Conservation (phyloP, 1,284 basidiomycete genomes). For the Rhodotorula sp. region DNA sequence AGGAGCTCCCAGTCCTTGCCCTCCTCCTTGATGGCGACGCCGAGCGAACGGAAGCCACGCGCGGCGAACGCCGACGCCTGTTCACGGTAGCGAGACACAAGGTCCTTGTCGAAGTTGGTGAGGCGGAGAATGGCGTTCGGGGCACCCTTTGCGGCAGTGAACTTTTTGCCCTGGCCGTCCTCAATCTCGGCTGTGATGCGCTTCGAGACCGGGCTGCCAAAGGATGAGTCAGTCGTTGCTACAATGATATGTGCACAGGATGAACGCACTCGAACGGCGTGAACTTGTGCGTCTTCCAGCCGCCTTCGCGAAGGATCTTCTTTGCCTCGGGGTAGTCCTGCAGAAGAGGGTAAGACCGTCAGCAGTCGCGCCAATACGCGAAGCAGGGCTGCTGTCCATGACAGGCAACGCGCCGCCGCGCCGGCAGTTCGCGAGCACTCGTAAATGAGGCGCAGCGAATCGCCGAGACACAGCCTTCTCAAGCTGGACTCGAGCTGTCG, state of each 20-base stretch:
- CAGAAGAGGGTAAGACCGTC: too few species aligned
- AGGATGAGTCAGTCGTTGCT: too few species aligned
- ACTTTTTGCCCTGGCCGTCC: conserved; percentile 56
- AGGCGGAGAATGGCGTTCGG: conserved; percentile 61
- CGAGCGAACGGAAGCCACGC: conserved; percentile 60
- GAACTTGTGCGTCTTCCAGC: conserved; percentile 60
- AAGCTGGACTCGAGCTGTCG: too few species aligned
- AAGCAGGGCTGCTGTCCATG: too few species aligned
- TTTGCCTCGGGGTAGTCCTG: conserved; percentile 58
- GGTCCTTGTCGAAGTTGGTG: conserved; percentile 52
- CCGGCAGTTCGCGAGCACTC: too few species aligned
- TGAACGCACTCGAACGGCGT: conserved; percentile 57
- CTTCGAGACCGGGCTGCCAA: conserved; percentile 57
- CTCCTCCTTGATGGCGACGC: conserved; percentile 58
- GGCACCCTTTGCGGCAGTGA: conserved; percentile 60
- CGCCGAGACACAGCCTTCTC: too few species aligned
- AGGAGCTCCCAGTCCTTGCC: conserved; percentile 45
- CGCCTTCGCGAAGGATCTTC: conserved; percentile 54
- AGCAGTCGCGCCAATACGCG: too few species aligned
- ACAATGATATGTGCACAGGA: background rate
- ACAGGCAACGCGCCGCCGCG: too few species aligned
- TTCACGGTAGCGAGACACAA: conserved; percentile 54
- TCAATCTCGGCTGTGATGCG: conserved; percentile 62
- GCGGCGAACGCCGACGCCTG: conserved; percentile 56
- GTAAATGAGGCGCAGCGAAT: too few species aligned